These are phyloP conservation scores for Ceratocystiopsis sp. DNA, from an alignment of 2,329 filamentous ascomycete genomes.

Conservation along the genomic window DNA sequence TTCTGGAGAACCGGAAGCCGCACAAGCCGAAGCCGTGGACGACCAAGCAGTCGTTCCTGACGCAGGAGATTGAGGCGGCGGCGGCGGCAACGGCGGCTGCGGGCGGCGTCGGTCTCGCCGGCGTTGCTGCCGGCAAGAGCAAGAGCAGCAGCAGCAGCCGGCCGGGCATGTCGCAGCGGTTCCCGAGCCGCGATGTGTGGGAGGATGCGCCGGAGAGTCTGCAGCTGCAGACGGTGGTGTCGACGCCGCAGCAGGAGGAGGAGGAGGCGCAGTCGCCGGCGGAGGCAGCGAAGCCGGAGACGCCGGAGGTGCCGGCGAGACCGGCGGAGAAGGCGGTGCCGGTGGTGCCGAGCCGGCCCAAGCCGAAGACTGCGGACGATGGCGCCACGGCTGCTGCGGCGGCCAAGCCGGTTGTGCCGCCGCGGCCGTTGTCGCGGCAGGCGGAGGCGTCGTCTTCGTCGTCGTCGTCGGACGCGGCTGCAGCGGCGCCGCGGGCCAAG, in stretches of 20 bases:
- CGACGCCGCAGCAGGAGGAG: conserved; percentile 33
- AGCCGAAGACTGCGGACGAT: conserved; percentile 28
- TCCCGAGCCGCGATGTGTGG: conserved; percentile 88
- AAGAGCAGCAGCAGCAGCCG: conserved; percentile 24
- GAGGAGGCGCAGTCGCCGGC: conserved; percentile 21
- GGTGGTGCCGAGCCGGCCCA: conserved; percentile 34
- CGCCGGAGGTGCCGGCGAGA: conserved; percentile 34
- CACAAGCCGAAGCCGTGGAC: conserved; percentile 31
- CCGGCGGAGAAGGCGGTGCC: conserved; percentile 20
- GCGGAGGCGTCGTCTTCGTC: conserved; percentile 36
- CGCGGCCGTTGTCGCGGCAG: conserved; percentile 38
- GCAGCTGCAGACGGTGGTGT: conserved; percentile 60
- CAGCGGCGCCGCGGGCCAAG: conserved; percentile 48
- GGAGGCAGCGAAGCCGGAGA: conserved; percentile 36
- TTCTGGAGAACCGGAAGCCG: conserved; percentile 22
- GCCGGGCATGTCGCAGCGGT: conserved; percentile 41
- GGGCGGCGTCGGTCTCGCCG: conserved; percentile 6
- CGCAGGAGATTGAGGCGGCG: conserved; percentile 21
- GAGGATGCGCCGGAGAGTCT: conserved; percentile 81
- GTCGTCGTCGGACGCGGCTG: conserved; percentile 65
- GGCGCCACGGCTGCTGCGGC: conserved; percentile 10
- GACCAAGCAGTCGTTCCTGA: conserved; percentile 30
- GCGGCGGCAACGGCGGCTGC: neutral
- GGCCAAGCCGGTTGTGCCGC: conserved; percentile 41
- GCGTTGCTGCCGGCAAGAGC: conserved; percentile 6